Evolutionary conservation across 1,284 basidiomycete species (phyloP), one percentile per base, ranked within the genome.

Genomic region (Naganishia albida): DNA sequence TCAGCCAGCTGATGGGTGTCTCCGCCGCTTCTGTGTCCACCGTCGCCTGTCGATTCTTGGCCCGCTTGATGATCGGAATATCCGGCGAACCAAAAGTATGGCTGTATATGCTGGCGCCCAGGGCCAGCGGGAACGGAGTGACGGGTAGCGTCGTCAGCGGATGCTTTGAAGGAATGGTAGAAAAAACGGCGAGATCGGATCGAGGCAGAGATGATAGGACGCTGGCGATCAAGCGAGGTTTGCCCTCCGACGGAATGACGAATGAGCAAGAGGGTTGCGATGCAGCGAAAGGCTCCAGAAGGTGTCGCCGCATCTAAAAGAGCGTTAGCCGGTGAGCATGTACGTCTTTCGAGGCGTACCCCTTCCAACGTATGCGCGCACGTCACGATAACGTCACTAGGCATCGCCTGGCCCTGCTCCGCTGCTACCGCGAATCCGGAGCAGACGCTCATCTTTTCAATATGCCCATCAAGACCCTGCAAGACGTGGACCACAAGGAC

Each of bases 281-380:
- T 23, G 72, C 68, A 52, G 75, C 72, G 38, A 70, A 67, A 63
- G 80, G 76, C 42, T 80, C 68, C 39, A 76, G 80, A 26, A 80
- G 83, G 53, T 80, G 80, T 56, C 81, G 80, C 55, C 64, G 51
- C 46, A 85, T 83, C 84, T 85, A 64, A 42, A 48, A 10, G 7
- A 39, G 56, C 34, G 62, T 30, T 44, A 53, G n/a, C 60, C 16
- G 56, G 49, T 51, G 53, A 34, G 18, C 48, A 64, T 50, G n/a
- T 38, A n/a, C 20, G 53, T 23, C 51, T 39, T 42, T 7, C 60
- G 18, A 26, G 51, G 65, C 82, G 73, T 70, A 82, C 86, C 82
- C 86, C 82, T 71, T 86, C 84, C 28, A 88, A 72, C 2, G 87
- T 88, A 73, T 89, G 88, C 4, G 85, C 85, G 70, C 87, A 89